phyloP scores from a whole-genome alignment of 495 filamentous ascomycete species.

The Aspergillus leporis region DNA sequence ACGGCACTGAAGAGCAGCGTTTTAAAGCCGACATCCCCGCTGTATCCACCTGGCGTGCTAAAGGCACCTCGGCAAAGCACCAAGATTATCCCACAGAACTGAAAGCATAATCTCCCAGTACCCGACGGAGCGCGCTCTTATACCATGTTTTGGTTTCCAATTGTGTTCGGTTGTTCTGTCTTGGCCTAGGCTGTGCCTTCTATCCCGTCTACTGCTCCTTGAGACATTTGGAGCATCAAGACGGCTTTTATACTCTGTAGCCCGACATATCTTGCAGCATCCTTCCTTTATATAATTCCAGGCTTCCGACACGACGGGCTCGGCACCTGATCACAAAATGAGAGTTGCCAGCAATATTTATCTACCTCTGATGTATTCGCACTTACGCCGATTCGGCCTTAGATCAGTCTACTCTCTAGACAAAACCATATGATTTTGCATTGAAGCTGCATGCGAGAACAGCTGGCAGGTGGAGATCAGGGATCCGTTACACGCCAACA shows the following conservation, averaged over 20 bases:
- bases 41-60: conserved; percentile 90
- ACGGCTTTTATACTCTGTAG: neutral
- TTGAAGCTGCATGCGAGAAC: neutral
- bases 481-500: neutral
- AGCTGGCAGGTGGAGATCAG: conserved; percentile 2
- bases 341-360: neutral
- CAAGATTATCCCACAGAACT: conserved; percentile 43
- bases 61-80: conserved; percentile 83
- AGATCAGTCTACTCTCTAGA: neutral
- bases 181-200: conserved; percentile 13
- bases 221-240: neutral
- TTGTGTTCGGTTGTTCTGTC: neutral
- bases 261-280: neutral
- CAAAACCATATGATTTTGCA: neutral
- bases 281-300: neutral
- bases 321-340: neutral
- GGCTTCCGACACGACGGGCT: neutral
- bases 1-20: conserved; percentile 82
- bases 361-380: neutral
- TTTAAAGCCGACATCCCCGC: conserved; percentile 89
- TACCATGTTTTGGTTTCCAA: neutral
- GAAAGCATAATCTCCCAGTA: conserved; percentile 12
- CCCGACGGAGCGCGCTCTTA: neutral
- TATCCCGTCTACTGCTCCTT: neutral
- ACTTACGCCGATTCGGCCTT: neutral